Base-by-base conservation (phyloP, 768 basidiomycete species). In the Piloderma croceum region DNA sequence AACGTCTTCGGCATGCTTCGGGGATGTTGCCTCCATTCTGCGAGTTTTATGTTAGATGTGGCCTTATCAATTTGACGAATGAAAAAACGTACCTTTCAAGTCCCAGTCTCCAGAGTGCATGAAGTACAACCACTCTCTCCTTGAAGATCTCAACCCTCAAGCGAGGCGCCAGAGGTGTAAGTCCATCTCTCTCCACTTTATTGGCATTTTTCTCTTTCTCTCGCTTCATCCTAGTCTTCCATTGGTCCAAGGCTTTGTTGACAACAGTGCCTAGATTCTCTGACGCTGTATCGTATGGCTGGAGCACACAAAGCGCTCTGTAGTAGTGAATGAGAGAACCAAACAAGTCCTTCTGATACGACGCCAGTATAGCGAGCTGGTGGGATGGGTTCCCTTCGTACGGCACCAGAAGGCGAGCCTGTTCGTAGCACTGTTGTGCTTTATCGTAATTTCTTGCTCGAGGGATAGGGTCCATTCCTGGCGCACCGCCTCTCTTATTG, bases 371-470 rank as follows among this genome's bases (percentile, higher is more conserved):
- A 4, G 94, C 96, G 15, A 98, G 79, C 60, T 98, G 96, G 58
- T 98, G 94, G 15, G 86, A 94, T 1, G 96, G 78, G 54, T 97
- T 93, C 49, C 94, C 96, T 48, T 94, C 89, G 41, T 83, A 71
- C 0, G 96, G 94, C 5, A 87, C 67, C 7, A 99, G 71, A 22
- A 81, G 56, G 29, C 84, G 73, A 2, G 96, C 93, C 46, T 89
- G 84, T 35, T 88, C 81, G 60, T 97, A 99, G 57, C 81, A 89
- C 36, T 77, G 75, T 13, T 77, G 76, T 1, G 90, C 88, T 53
- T 74, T 81, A 33, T 79, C 71, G 56, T 83, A 91, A 48, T 82
- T 83, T 47, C 81, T 70, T 22, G 76, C 70, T 22, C 80, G 76
- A 19, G 77, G 69, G 24, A 72, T 60, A 3, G 62, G 52, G n/a